Evolutionary conservation across 371 early-diverging fungal genomes (phyloP).

Genomic region (Mortierella sp.): DNA sequence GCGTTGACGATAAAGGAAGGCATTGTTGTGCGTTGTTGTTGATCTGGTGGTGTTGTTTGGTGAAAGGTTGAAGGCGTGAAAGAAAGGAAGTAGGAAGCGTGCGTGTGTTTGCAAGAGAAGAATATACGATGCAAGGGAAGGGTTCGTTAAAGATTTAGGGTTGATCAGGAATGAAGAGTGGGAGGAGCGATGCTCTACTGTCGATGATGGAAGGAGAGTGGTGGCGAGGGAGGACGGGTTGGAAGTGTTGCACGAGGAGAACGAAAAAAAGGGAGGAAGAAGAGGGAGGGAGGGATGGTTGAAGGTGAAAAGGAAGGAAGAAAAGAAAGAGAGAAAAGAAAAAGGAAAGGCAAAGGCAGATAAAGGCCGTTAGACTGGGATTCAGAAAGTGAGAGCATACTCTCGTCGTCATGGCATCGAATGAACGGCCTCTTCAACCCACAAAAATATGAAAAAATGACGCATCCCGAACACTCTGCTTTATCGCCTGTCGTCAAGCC

Average conservation of each 20-base stretch:
- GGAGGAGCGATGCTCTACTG: neutral
- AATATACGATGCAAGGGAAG: neutral
- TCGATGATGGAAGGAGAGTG: neutral
- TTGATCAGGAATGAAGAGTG: no score
- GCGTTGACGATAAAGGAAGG: neutral
- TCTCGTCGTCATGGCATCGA: neutral
- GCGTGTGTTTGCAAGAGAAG: neutral
- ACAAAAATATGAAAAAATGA: neutral
- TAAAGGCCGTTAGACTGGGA: no score
- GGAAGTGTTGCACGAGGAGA: neutral
- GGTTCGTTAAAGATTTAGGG: neutral
- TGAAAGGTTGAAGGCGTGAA: neutral
- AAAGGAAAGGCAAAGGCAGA: neutral
- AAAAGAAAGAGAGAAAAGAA: neutral
- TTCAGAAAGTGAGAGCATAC: neutral
- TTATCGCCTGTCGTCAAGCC: neutral
- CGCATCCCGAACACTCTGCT: neutral
- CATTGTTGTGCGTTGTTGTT: neutral
- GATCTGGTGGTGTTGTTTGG: neutral
- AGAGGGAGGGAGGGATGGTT: no score
- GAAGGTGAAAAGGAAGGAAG: neutral
- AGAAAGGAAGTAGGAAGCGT: neutral
- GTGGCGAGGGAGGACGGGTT: no score
- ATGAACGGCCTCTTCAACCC: neutral
- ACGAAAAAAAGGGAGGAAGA: no score